Evolutionary conservation across 2,329 filamentous ascomycete genomes (phyloP), one percentile per base, ranked within the genome.

Genomic region (Macrophomina tecta): DNA sequence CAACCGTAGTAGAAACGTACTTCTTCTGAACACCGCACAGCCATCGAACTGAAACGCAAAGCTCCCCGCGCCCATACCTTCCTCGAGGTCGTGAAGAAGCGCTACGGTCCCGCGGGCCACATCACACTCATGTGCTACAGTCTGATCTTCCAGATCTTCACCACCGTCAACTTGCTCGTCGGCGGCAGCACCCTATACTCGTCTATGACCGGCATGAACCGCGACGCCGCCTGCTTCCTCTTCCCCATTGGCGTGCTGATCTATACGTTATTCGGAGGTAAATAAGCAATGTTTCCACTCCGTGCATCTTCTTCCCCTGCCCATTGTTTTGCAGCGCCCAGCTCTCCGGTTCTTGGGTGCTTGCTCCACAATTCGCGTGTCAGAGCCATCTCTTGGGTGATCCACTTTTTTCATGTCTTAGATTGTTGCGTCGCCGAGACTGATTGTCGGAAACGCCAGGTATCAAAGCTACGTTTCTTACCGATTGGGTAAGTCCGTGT

Each of bases 41-140:
- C 75, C 8, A 76, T 76, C 48, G 75, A 77, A 52, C 56, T 76
- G 64, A 76, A 76, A 65, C 71, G 75, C 38, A 70, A 75, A 69
- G 75, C 75, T 14, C 75, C 75, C 1, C 73, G 75, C 36, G 73
- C 74, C 23, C 75, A 76, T 67, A 68, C 68, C 32, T 70, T 69
- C 42, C 58, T 70, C 16, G 68, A 69, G 32, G 60, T 69, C 18
- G 58, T 67, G 58, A 64, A 64, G 49, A 51, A 38, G 9, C 64
- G 68, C 11, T 69, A 69, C 52, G 68, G 68, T 8, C 45, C 52
- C 2, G 30, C 61, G 4, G 67, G 53, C 12, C 68, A 69, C 53
- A 45, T 68, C 32, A 62, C 63, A 23, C 60, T 68, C n/a, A 66
- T 66, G 60, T 63, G 48, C 52, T 69, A 67, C 64, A 60, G 58